A percentile compares a stretch with the other conserved stretches of the same genome.
These are phyloP conservation scores for Orbilia oligospora DNA, from an alignment of 2,329 filamentous ascomycete species.

Conservation along the genomic window DNA sequence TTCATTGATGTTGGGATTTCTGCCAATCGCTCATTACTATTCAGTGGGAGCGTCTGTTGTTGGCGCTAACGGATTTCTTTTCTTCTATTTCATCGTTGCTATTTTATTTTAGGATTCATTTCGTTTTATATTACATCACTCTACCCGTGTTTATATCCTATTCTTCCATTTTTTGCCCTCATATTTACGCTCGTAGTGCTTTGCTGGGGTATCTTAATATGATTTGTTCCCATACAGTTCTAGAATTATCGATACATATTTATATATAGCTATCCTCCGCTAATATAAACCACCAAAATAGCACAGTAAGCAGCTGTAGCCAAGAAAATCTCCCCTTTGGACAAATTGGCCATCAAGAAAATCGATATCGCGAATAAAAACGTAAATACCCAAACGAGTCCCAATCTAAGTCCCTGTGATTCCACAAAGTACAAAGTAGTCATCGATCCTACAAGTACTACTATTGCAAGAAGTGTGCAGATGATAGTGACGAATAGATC, in stretches of 20 bases:
- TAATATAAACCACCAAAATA: conserved; percentile 58
- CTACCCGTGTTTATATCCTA: no score
- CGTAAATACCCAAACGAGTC: conserved; percentile 64
- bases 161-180: no score
- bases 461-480: conserved; percentile 61
- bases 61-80: conserved; percentile 6
- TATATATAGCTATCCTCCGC: conserved; percentile 32
- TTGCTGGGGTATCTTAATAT: no score
- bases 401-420: conserved; percentile 59
- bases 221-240: no score
- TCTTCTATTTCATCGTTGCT: background rate
- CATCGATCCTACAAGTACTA: conserved; percentile 62
- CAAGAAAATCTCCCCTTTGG: conserved; percentile 65
- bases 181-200: no score
- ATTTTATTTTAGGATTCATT: background rate
- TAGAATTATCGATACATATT: no score
- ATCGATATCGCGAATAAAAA: conserved; percentile 64
- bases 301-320: conserved; percentile 64
- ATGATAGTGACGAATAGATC: conserved; percentile 61
- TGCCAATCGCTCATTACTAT: conserved; percentile 4
- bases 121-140: no score
- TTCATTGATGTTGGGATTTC: background rate
- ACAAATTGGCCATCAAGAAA: conserved; percentile 64
- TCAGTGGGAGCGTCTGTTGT: conserved; percentile 3
- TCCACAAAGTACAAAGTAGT: conserved; percentile 62